Conservation (phyloP, 2,329 filamentous ascomycete genomes). For the Aphanocladium album region DNA sequence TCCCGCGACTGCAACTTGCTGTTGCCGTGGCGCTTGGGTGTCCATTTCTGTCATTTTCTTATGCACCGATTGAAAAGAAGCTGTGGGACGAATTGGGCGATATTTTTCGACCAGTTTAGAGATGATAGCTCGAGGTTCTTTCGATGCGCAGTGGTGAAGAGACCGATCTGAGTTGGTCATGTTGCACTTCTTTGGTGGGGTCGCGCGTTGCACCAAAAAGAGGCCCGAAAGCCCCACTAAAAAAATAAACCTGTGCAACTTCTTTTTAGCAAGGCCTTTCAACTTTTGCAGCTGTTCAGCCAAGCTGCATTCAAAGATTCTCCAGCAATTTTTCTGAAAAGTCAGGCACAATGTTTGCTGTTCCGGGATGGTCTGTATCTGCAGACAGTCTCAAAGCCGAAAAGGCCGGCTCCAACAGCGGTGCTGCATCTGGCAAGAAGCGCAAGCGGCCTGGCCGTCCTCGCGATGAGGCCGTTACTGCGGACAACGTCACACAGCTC, state of each 20-base stretch:
- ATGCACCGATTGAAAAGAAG: too few relatives aligned
- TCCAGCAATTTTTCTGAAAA: not conserved
- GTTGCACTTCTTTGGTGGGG: not conserved
- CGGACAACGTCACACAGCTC: constrained; percentile 68
- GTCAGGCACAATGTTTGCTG: constrained; percentile 68
- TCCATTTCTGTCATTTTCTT: too few relatives aligned
- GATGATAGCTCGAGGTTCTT: not conserved
- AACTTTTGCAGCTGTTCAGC: not conserved
- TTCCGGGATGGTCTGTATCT: constrained; percentile 86
- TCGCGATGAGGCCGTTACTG: constrained; percentile 47
- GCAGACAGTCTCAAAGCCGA: constrained; percentile 68
- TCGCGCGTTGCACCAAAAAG: not conserved
- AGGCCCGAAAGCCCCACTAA: constrained; percentile 11
- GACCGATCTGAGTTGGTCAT: not conserved
- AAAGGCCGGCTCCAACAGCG: constrained; percentile 32
- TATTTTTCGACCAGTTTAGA: not conserved
- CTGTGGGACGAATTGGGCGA: not conserved
- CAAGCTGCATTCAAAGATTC: not conserved
- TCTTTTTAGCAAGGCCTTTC: not conserved
- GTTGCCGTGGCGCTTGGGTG: too few relatives aligned
- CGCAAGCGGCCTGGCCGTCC: constrained; percentile 41
- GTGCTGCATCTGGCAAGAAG: constrained; percentile 50
- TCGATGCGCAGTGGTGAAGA: not conserved
- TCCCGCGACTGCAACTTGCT: too few relatives aligned
- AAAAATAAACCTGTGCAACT: constrained; percentile 11